Evolutionary conservation across 2,329 filamentous ascomycete species (phyloP), one percentile per base, ranked within the genome.

Genomic region (Metarhizium sp.): DNA sequence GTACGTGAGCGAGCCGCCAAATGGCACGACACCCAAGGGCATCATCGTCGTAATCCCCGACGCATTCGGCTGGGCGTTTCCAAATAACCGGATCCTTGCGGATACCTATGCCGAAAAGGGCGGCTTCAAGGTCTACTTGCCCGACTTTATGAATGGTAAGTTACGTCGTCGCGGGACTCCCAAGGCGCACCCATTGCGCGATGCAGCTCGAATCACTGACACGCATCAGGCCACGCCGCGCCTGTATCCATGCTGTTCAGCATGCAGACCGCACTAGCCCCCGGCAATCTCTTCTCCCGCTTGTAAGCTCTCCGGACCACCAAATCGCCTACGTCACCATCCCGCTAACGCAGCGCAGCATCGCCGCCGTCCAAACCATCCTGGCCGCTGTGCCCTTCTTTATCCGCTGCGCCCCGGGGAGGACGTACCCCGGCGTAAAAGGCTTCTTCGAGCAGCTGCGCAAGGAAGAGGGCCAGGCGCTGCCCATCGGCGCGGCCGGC

Each of bases 41-140:
- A 74, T 80, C 56, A 66, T 83, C 10, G 75, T 82, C 46, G 71
- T 82, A 51, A 71, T 84, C 36, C 72, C 79, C 0, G 80, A 83
- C 61, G 75, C 75, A 0, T 82, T 82, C 60, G 80, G 80, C 16
- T 79, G 78, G 73, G 69, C 72, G 2, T 76, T 82, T 58, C 66
- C 74, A 25, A 83, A 83, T 64, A 74, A 73, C 52, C 71, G 76
- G 42, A 64, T 81, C 6, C 64, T 83, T 38, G 78, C 78, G 5
- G 80, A 84, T 60, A 66, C 67, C 46, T 81, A 80, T 60, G 78
- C 79, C n/a, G 69, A 71, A 56, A 76, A 75, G 61, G 74, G 74
- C 4, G 67, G 69, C 14, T 81, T 74, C 61, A 68, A 66, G 8
- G 78, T 83, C 40, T 78, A 79, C 57, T 59, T 79, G n/a, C 80